These are phyloP conservation scores for Phyllostachys edulis DNA, from an alignment of 176 grass and related monocot genomes.

Conservation along the genomic window DNA sequence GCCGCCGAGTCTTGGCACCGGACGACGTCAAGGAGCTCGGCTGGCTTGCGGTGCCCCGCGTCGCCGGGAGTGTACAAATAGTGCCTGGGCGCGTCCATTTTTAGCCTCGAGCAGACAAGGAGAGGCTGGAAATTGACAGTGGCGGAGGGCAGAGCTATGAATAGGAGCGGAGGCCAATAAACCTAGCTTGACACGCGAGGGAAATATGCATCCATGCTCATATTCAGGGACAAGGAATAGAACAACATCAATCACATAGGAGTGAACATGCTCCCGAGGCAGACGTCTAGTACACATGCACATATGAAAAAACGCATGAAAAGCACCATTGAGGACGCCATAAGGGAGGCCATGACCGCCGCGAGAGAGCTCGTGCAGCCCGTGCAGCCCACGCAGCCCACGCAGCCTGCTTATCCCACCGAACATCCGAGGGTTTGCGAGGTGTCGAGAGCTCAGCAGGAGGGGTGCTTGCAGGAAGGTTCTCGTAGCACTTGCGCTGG, in stretches of 20 bases:
- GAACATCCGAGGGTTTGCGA: too few species aligned
- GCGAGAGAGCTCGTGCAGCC: too few species aligned
- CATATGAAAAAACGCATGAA: too few species aligned
- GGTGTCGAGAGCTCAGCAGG: too few species aligned
- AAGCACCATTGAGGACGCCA: too few species aligned
- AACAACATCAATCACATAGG: not conserved
- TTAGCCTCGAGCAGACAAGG: slow-evolving; percentile 7
- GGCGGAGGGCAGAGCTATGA: not conserved
- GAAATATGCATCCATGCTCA: not conserved
- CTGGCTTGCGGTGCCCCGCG: slow-evolving; percentile 12
- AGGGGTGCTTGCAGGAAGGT: too few species aligned
- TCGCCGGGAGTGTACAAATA: slow-evolving; percentile 31
- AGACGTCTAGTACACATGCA: too few species aligned
- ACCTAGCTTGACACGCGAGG: not conserved
- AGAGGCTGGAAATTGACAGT: slow-evolving; percentile 16
- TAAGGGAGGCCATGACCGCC: too few species aligned
- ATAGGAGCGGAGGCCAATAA: not conserved
- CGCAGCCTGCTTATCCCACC: too few species aligned
- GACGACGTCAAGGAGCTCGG: slow-evolving; percentile 35
- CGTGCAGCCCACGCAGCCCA: too few species aligned
- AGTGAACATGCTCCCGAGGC: not conserved
- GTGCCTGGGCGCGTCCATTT: slow-evolving; percentile 16
- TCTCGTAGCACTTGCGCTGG: too few species aligned
- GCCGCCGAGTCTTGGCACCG: slow-evolving; percentile 45
- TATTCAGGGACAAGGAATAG: not conserved